Evolutionary conservation across 495 filamentous ascomycete genomes (phyloP).

Genomic region (Aspergillus avenaceus): DNA sequence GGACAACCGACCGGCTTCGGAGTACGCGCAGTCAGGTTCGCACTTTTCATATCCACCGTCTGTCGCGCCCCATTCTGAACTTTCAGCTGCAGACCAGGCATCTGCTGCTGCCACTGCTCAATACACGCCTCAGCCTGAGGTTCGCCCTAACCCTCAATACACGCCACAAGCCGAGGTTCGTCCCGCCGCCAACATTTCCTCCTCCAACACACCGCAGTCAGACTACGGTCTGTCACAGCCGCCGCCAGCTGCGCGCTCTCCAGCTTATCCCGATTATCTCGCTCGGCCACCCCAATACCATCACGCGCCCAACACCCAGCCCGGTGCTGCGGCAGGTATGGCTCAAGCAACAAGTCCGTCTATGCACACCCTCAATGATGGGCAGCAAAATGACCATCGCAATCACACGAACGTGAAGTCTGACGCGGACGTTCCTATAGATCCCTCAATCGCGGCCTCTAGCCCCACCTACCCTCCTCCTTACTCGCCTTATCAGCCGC

Average conservation of each 20-base stretch:
- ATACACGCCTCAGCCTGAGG: conserved; percentile 45
- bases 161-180: conserved; percentile 73
- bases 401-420: conserved; percentile 70
- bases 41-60: conserved; percentile 72
- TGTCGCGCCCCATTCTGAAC: conserved; percentile 73
- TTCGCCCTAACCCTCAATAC: conserved; percentile 46
- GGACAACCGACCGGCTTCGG: conserved; percentile 89
- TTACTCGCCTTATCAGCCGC: conserved; percentile 83
- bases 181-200: conserved; percentile 56
- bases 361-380: conserved; percentile 72
- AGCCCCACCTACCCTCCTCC: conserved; percentile 85
- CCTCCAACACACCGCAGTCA: conserved; percentile 79
- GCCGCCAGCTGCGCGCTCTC: conserved; percentile 68
- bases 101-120: conserved; percentile 65
- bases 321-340: conserved; percentile 82
- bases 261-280: conserved; percentile 76
- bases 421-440: conserved; percentile 97
- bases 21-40: conserved; percentile 99
- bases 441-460: conserved; percentile 91
- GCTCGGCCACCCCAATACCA: conserved; percentile 54
- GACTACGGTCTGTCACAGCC: conserved; percentile 81
- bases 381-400: conserved; percentile 61
- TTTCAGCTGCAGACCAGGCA: conserved; percentile 75
- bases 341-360: conserved; percentile 98
- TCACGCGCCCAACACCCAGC: conserved; percentile 69